Conservation (phyloP, 208 protist genomes). For the Pavlovales sp. region DNA sequence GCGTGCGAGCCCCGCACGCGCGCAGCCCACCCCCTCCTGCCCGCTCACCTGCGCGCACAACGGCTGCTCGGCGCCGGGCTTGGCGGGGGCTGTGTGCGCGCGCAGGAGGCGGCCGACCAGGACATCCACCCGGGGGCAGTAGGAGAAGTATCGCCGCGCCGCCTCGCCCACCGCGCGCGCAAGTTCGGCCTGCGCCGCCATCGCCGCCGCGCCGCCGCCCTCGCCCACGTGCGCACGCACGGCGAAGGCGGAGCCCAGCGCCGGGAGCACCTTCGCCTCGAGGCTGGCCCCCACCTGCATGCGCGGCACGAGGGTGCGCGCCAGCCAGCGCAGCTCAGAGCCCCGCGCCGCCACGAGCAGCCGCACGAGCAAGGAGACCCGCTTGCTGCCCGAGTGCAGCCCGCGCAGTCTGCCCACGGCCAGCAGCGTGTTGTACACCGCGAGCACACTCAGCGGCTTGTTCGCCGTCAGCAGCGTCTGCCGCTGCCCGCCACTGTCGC, state of each 20-base stretch:
- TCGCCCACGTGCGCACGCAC: background rate
- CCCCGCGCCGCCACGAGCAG: background rate
- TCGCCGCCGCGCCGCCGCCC: too few relatives aligned
- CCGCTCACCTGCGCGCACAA: too few relatives aligned
- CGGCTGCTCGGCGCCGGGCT: too few relatives aligned
- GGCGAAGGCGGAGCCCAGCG: background rate
- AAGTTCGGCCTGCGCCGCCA: background rate
- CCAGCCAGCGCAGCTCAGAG: conserved; percentile 17
- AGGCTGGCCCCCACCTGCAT: background rate
- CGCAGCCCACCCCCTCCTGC: background rate
- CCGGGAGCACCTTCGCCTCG: conserved; percentile 23
- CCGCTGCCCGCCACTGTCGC: background rate
- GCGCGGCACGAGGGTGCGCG: conserved; percentile 29
- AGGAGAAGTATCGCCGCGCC: background rate
- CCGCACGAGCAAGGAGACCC: background rate
- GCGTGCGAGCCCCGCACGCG: too few relatives aligned
- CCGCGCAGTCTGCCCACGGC: background rate
- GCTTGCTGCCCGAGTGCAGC: background rate
- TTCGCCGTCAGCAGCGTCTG: background rate
- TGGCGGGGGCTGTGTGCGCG: too few relatives aligned
- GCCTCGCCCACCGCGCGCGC: background rate
- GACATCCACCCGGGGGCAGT: background rate
- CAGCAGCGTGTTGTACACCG: background rate
- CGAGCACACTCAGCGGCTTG: background rate
- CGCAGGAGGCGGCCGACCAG: too few relatives aligned